These are phyloP conservation scores for Penicillium salamii DNA, from an alignment of 495 filamentous ascomycete genomes.

Conservation along the genomic window DNA sequence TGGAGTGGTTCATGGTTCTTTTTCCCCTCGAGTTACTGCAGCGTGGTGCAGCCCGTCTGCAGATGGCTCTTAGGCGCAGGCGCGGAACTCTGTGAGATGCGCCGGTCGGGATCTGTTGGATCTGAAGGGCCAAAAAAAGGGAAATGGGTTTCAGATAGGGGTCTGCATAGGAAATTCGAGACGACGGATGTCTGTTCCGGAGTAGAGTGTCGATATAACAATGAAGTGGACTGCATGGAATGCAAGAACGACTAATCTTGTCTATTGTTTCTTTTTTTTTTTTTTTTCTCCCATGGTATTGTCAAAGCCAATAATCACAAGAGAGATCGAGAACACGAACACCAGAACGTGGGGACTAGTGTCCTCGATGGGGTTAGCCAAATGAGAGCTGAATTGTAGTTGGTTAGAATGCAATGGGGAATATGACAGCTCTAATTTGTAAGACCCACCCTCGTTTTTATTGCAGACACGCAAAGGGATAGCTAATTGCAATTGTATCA, in stretches of 20 bases:
- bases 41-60: conserved; percentile 21
- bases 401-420: conserved; percentile 21
- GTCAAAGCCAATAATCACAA: neutral
- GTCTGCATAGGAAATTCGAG: neutral
- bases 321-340: conserved; percentile 2
- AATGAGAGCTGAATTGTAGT: neutral
- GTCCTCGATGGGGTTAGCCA: conserved; percentile 8
- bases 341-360: conserved; percentile 25
- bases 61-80: conserved; percentile 22
- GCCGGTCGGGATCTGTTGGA: conserved; percentile 8
- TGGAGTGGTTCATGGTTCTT: conserved; percentile 24
- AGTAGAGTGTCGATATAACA: neutral
- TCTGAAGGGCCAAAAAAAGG: neutral
- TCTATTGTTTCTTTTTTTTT: neutral
- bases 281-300: neutral
- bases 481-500: neutral
- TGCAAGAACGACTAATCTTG: neutral
- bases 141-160: neutral
- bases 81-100: conserved; percentile 3
- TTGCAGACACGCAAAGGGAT: neutral
- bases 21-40: conserved; percentile 13
- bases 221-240: conserved; percentile 2
- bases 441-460: neutral
- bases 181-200: neutral
- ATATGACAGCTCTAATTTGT: conserved; percentile 43